phyloP scores from a whole-genome alignment of 345 rosid genomes.

The Combretum micranthum region DNA sequence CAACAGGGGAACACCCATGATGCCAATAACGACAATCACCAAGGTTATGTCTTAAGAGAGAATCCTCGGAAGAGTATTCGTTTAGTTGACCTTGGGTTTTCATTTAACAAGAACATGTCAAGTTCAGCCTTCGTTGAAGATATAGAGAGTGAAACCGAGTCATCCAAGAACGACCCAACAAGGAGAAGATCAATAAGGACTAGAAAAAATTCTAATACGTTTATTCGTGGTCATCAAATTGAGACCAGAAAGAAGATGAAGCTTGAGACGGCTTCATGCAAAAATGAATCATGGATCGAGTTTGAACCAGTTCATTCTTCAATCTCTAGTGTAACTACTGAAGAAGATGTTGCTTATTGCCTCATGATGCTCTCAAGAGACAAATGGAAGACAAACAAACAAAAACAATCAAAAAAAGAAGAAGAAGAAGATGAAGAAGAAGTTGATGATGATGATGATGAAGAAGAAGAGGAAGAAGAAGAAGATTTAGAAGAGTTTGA shows the following conservation, averaged over 20 bases:
- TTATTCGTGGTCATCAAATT: not conserved
- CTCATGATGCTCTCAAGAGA: slow-evolving; percentile 32
- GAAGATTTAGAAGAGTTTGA: slow-evolving; percentile 18
- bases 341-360: slow-evolving; percentile 27
- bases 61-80: slow-evolving; percentile 37
- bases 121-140: slow-evolving; percentile 46
- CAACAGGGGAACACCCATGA: no score
- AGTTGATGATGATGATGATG: no score
- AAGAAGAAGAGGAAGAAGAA: no score
- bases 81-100: slow-evolving; percentile 47
- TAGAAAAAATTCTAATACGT: slow-evolving; percentile 18
- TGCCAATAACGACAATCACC: slow-evolving; percentile 19
- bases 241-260: not conserved
- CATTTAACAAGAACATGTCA: slow-evolving; percentile 13
- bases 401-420: not conserved
- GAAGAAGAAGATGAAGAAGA: slow-evolving; percentile 3
- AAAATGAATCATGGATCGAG: slow-evolving; percentile 7
- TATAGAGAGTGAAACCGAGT: slow-evolving; percentile 66
- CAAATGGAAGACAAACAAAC: slow-evolving; percentile 19
- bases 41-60: slow-evolving; percentile 41
- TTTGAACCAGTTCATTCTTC: slow-evolving; percentile 14
- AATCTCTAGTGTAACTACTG: slow-evolving; percentile 20
- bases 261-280: slow-evolving; percentile 9
- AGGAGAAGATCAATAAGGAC: slow-evolving; percentile 55
- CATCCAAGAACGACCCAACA: slow-evolving; percentile 47